These are phyloP conservation scores for Sclerotinia subarctica DNA, from an alignment of 2,329 filamentous ascomycete genomes.

Conservation along the genomic window DNA sequence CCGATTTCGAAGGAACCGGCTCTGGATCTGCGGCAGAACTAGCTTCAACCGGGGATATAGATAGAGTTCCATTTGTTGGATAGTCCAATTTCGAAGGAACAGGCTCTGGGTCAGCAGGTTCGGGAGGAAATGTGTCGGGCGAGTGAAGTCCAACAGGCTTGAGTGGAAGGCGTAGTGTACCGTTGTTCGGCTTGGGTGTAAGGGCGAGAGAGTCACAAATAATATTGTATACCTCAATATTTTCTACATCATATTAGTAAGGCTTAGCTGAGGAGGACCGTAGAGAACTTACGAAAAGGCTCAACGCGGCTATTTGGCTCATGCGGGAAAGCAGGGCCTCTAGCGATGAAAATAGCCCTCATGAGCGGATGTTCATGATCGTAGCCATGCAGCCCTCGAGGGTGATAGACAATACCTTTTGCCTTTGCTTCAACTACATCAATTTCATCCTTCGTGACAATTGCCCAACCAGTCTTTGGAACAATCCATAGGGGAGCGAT, in stretches of 20 bases:
- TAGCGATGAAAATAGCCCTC: slow-evolving; percentile 90
- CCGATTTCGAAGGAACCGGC: slow-evolving; percentile 9
- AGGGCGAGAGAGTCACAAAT: slow-evolving; percentile 84
- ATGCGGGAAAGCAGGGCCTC: slow-evolving; percentile 90
- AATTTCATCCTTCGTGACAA: slow-evolving; percentile 78
- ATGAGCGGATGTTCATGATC: slow-evolving; percentile 93
- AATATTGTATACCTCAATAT: slow-evolving; percentile 92
- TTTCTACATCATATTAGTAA: slow-evolving; percentile 58
- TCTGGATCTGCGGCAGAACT: slow-evolving; percentile 46
- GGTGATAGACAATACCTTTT: slow-evolving; percentile 68
- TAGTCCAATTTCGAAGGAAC: slow-evolving; percentile 19
- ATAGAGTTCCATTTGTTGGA: slow-evolving; percentile 28
- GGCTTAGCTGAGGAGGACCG: neutral
- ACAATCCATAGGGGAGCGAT: slow-evolving; percentile 96
- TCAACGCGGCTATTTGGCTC: slow-evolving; percentile 74
- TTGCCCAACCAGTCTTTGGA: slow-evolving; percentile 87
- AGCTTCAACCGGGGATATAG: slow-evolving; percentile 36
- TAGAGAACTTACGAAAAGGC: slow-evolving; percentile 68
- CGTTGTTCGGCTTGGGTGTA: slow-evolving; percentile 75
- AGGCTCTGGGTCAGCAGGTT: slow-evolving; percentile 50
- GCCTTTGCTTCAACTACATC: slow-evolving; percentile 65
- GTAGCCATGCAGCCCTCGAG: slow-evolving; percentile 86
- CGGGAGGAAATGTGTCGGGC: slow-evolving; percentile 46
- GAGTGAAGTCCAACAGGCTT: slow-evolving; percentile 47
- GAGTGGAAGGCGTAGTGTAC: slow-evolving; percentile 73